phyloP scores from a whole-genome alignment of 78 protist species.

The Diacronema lutheri region DNA sequence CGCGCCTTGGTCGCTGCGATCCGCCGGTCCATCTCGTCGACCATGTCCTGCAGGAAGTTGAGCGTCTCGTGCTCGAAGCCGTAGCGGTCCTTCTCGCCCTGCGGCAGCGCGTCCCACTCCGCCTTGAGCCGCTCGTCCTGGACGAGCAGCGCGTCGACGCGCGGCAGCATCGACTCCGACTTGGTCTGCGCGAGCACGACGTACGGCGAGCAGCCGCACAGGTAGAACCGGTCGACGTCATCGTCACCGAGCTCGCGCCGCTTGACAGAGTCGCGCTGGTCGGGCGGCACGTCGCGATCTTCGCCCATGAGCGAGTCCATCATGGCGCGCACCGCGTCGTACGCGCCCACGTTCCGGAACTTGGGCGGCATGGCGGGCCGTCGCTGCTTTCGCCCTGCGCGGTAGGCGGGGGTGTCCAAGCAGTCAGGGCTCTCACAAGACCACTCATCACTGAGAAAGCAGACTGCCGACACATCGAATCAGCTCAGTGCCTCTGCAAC shows the following conservation, averaged over 20 bases:
- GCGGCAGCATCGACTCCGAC: background rate
- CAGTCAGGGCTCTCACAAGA: no score
- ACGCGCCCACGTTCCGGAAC: no score
- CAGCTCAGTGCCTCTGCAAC: no score
- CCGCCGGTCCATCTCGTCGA: slow-evolving; percentile 14
- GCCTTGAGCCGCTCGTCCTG: background rate
- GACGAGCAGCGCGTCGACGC: background rate
- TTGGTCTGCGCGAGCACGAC: slow-evolving; percentile 1
- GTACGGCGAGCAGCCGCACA: slow-evolving; percentile 15
- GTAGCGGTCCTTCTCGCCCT: slow-evolving; percentile 6
- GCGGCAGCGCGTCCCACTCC: background rate
- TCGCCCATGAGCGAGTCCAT: slow-evolving; percentile 25
- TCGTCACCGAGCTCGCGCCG: background rate
- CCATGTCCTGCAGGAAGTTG: background rate
- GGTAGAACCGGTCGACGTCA: background rate
- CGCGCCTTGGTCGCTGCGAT: background rate
- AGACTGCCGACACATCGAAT: no score
- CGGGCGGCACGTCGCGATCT: background rate
- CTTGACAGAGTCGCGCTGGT: background rate
- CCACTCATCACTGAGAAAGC: no score
- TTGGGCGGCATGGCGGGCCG: no score
- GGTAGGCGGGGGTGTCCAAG: no score
- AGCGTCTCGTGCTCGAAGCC: slow-evolving; percentile 7
- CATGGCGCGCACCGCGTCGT: slow-evolving; percentile 6
- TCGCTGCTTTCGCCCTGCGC: no score